Conservation (phyloP, 768 basidiomycete species). For the Psilocybe cyanescens region DNA sequence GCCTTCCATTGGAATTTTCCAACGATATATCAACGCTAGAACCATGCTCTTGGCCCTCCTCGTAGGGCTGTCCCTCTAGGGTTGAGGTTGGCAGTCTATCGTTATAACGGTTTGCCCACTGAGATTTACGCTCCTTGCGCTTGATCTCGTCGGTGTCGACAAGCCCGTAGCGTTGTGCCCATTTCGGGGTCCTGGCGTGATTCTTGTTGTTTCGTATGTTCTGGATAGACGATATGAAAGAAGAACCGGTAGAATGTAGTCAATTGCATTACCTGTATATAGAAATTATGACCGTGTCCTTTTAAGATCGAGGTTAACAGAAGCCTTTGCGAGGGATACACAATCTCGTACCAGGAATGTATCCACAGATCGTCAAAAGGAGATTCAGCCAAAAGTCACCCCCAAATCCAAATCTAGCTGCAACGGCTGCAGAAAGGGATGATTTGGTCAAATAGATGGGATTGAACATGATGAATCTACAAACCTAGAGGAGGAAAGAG, state of each 20-base stretch:
- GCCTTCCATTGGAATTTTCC: slow-evolving; percentile 28
- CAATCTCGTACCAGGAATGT: slow-evolving; percentile 70
- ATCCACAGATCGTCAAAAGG: slow-evolving; percentile 87
- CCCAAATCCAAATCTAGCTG: slow-evolving; percentile 90
- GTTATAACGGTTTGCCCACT: slow-evolving; percentile 88
- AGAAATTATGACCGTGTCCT: slow-evolving; percentile 94
- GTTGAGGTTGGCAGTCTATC: slow-evolving; percentile 77
- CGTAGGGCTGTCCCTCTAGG: slow-evolving; percentile 70
- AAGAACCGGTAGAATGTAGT: neutral
- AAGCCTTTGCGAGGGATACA: slow-evolving; percentile 3
- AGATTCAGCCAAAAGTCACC: slow-evolving; percentile 91
- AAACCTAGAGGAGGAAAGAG: slow-evolving; percentile 90
- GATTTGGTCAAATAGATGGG: slow-evolving; percentile 1
- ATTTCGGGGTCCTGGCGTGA: slow-evolving; percentile 91
- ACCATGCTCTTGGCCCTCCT: slow-evolving; percentile 75
- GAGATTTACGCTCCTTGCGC: slow-evolving; percentile 78
- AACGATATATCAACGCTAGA: slow-evolving; percentile 45
- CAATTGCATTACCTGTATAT: slow-evolving; percentile 67
- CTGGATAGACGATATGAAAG: slow-evolving; percentile 39
- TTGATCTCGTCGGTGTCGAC: slow-evolving; percentile 79
- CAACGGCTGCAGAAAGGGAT: slow-evolving; percentile 67
- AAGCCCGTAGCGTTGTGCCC: slow-evolving; percentile 90
- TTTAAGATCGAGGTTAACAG: slow-evolving; percentile 18
- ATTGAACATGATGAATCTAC: slow-evolving; percentile 19
- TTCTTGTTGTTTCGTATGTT: slow-evolving; percentile 97